Conservation (phyloP, 1,284 basidiomycete genomes). For the Ceratobasidium sp. region DNA sequence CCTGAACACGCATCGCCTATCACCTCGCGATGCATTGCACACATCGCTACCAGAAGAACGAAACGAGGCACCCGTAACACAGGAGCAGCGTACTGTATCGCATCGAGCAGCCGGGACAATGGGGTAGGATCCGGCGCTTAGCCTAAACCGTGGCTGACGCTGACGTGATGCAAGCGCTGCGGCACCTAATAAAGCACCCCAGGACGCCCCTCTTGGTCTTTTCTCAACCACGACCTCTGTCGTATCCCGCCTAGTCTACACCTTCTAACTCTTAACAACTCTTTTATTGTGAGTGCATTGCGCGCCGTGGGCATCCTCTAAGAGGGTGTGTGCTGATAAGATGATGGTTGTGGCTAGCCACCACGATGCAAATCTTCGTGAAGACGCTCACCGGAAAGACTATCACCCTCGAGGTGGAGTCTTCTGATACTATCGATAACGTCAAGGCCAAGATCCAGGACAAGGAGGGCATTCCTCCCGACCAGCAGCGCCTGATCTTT, state of each 20-base stretch:
- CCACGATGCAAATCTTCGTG: conserved; percentile 92
- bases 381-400: conserved; percentile 99
- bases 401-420: conserved; percentile 75
- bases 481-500: conserved; percentile 91
- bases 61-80: not conserved
- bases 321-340: not conserved
- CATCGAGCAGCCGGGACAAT: conserved; percentile 8
- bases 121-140: not conserved
- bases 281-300: conserved; percentile 7
- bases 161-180: conserved; percentile 25
- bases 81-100: not conserved
- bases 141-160: conserved; percentile 11
- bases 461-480: conserved; percentile 59
- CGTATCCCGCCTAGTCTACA: conserved; percentile 11
- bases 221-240: conserved; percentile 33
- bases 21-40: no score
- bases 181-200: conserved; percentile 25
- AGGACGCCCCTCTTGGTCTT: not conserved
- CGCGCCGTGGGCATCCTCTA: no score
- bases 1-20: no score
- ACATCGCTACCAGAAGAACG: no score
- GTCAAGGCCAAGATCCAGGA: conserved; percentile 63
- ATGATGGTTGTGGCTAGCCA: conserved; percentile 72
- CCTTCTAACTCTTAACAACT: conserved; percentile 6
- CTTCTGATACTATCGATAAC: conserved; percentile 67